These are phyloP conservation scores for Colletotrichum australisinense DNA, from an alignment of 2,329 filamentous ascomycete species.

Conservation along the genomic window DNA sequence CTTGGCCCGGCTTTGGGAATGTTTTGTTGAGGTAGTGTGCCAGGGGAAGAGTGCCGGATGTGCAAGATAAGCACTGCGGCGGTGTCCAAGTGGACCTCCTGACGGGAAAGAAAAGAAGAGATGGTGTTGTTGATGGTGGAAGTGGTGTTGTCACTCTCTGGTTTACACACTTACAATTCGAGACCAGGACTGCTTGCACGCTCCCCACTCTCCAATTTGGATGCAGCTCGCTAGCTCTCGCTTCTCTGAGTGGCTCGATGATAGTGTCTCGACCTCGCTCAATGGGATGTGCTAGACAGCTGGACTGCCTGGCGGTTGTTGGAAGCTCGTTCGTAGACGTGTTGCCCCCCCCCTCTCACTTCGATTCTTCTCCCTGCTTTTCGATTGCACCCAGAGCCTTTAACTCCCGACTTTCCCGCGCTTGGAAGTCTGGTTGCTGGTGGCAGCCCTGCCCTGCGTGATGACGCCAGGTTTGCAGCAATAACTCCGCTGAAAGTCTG, in stretches of 20 bases:
- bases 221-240: not conserved
- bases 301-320: not conserved
- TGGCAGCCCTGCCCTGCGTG: conserved; percentile 27
- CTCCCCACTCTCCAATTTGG: conserved; percentile 4
- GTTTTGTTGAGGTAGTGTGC: conserved; percentile 30
- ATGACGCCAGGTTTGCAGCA: conserved; percentile 26
- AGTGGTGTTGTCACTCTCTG: conserved; percentile 10
- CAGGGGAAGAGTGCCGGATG: conserved; percentile 6
- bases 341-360: conserved; percentile 13
- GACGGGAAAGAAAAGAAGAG: conserved; percentile 8
- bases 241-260: conserved; percentile 9
- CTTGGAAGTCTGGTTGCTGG: conserved; percentile 14
- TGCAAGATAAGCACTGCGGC: conserved; percentile 24
- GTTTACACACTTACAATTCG: not conserved
- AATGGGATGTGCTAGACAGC: conserved; percentile 1
- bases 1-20: conserved; percentile 5
- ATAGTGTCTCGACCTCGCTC: not conserved
- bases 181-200: not conserved
- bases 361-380: conserved; percentile 22
- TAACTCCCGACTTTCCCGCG: conserved; percentile 4
- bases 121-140: not conserved
- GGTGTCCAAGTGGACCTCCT: conserved; percentile 23
- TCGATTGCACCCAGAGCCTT: not conserved
- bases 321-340: not conserved
- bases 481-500: conserved; percentile 12